These are phyloP conservation scores for Mortierella sp. DNA, from an alignment of 371 early-diverging fungal species.

Conservation along the genomic window DNA sequence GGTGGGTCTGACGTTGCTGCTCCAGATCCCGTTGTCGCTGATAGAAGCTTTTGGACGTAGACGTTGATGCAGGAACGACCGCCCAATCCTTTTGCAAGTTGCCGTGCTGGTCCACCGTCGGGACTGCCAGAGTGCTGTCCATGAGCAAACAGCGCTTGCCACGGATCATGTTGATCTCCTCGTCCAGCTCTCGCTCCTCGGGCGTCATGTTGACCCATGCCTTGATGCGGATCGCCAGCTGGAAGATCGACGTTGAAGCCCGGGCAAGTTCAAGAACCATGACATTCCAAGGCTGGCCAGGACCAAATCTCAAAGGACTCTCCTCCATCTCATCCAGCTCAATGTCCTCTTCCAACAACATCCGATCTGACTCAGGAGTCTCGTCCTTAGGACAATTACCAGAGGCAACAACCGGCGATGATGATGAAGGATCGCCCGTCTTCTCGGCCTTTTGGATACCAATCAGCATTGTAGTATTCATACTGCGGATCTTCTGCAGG, in stretches of 20 bases:
- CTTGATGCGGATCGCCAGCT: slow-evolving; percentile 49
- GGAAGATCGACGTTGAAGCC: slow-evolving; percentile 48
- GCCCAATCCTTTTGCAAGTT: slow-evolving; percentile 41
- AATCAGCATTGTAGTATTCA: slow-evolving; percentile 51
- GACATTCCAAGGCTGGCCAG: slow-evolving; percentile 34
- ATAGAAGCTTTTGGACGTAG: slow-evolving; percentile 30
- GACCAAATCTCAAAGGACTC: slow-evolving; percentile 18
- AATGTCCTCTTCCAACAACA: slow-evolving; percentile 13
- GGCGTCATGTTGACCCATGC: slow-evolving; percentile 56
- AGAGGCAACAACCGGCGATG: background rate
- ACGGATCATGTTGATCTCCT: slow-evolving; percentile 50
- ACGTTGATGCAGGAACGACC: slow-evolving; percentile 28
- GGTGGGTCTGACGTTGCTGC: slow-evolving; percentile 17
- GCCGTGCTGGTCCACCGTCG: slow-evolving; percentile 29
- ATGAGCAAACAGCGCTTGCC: slow-evolving; percentile 48
- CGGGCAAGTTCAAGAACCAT: slow-evolving; percentile 51
- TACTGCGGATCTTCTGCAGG: slow-evolving; percentile 40
- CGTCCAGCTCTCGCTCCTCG: slow-evolving; percentile 42
- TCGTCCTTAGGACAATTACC: background rate
- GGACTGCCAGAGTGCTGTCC: slow-evolving; percentile 31
- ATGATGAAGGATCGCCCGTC: background rate
- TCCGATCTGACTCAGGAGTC: background rate
- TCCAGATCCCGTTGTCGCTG: slow-evolving; percentile 32
- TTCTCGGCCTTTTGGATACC: slow-evolving; percentile 23
- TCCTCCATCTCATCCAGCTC: slow-evolving; percentile 1